A percentile compares a stretch with the other conserved stretches of the same genome.
Conservation (phyloP, 768 basidiomycete species). For the Serendipita vermifera region DNA sequence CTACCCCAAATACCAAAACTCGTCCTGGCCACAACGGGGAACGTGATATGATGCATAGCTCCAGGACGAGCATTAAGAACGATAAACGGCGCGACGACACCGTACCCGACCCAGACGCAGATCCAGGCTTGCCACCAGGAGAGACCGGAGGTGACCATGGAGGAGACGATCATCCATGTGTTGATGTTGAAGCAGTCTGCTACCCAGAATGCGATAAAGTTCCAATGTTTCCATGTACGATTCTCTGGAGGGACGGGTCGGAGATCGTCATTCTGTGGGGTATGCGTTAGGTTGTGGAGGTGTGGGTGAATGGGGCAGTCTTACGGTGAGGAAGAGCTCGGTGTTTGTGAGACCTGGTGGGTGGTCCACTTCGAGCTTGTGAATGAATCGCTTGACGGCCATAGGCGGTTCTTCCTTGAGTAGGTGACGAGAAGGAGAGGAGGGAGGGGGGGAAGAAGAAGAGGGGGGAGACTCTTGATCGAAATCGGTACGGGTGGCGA, state of each 20-base stretch:
- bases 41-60: conserved; percentile 63
- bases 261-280: conserved; percentile 52
- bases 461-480: too few relatives aligned
- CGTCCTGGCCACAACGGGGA: conserved; percentile 62
- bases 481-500: too few relatives aligned
- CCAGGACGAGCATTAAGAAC: conserved; percentile 67
- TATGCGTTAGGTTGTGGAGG: conserved; percentile 17
- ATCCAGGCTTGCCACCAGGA: conserved; percentile 83
- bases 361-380: conserved; percentile 37
- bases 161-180: conserved; percentile 67
- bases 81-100: conserved; percentile 52
- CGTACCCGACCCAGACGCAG: conserved; percentile 48
- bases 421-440: too few relatives aligned
- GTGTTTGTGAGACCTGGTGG: conserved; percentile 39
- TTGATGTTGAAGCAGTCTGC: conserved; percentile 71
- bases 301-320: conserved; percentile 21
- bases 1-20: conserved; percentile 69
- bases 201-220: conserved; percentile 65
- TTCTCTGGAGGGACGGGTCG: conserved; percentile 51
- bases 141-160: conserved; percentile 58
- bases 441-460: too few relatives aligned
- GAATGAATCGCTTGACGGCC: conserved; percentile 13
- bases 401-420: too few relatives aligned
- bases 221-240: conserved; percentile 50
- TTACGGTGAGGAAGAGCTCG: conserved; percentile 46